phyloP scores from a whole-genome alignment of 768 basidiomycete genomes.

The Mycena leptocephala region DNA sequence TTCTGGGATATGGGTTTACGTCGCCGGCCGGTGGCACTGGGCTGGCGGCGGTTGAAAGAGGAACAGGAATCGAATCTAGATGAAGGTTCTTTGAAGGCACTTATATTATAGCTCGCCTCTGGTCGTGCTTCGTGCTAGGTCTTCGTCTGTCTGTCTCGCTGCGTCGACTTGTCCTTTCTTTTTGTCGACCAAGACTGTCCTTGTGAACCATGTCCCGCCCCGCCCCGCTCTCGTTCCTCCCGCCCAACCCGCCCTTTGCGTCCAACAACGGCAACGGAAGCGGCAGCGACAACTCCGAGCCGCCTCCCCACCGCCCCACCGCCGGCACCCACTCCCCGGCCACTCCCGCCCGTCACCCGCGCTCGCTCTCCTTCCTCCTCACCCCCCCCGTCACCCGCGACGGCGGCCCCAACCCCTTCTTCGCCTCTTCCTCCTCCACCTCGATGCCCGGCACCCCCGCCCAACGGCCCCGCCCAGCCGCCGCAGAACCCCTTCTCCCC shows the following conservation, averaged over 20 bases:
- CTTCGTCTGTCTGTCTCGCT: no score
- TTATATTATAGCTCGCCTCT: no score
- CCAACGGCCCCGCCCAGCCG: no score
- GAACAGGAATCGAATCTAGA: no score
- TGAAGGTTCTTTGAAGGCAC: no score
- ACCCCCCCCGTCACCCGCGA: no score
- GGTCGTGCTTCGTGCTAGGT: no score
- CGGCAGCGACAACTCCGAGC: slow-evolving; percentile 45
- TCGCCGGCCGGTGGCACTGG: no score
- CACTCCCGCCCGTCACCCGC: slow-evolving; percentile 31
- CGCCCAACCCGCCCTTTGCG: slow-evolving; percentile 40
- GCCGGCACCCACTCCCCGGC: background rate
- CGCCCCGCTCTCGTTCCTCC: slow-evolving; percentile 29
- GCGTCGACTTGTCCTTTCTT: background rate
- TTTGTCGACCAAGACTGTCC: background rate
- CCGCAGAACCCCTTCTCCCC: slow-evolving; percentile 74
- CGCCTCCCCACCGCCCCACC: slow-evolving; percentile 47
- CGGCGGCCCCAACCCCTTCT: no score
- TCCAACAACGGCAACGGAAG: background rate
- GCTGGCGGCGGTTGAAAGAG: background rate
- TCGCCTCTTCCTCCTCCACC: no score
- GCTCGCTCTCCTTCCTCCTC: no score
- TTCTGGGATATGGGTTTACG: background rate
- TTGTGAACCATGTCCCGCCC: background rate
- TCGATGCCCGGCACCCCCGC: no score